Evolutionary conservation across 768 basidiomycete genomes (phyloP).

Genomic region (Suillus plorans): DNA sequence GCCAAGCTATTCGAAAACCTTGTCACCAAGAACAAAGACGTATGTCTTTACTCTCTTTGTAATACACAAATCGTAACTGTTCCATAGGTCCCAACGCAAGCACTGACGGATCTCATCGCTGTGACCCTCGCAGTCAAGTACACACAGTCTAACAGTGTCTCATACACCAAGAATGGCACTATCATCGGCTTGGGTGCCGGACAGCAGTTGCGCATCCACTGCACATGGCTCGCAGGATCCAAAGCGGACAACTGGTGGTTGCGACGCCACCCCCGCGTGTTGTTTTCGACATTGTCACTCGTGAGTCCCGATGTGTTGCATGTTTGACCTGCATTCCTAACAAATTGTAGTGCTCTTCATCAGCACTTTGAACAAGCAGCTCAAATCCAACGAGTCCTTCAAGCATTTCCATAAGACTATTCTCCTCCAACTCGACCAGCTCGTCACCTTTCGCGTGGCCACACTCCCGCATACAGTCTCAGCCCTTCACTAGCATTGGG

Average conservation of each 20-base stretch:
- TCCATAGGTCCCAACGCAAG: slow-evolving; percentile 67
- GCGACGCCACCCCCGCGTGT: slow-evolving; percentile 94
- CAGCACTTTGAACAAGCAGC: no score
- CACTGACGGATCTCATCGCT: slow-evolving; percentile 89
- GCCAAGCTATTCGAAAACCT: slow-evolving; percentile 79
- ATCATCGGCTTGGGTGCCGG: slow-evolving; percentile 96
- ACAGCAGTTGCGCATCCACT: slow-evolving; percentile 98
- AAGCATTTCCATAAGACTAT: slow-evolving; percentile 17
- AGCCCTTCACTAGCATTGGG: slow-evolving; percentile 41
- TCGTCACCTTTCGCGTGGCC: slow-evolving; percentile 55
- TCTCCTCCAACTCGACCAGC: slow-evolving; percentile 47
- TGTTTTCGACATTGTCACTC: no score
- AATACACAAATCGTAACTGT: neutral
- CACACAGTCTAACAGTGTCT: slow-evolving; percentile 98
- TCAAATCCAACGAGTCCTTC: slow-evolving; percentile 58
- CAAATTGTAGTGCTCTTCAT: no score
- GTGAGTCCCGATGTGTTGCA: no score
- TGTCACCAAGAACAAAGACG: slow-evolving; percentile 87
- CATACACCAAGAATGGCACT: slow-evolving; percentile 89
- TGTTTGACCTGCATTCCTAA: no score
- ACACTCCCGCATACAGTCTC: slow-evolving; percentile 60
- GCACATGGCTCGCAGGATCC: slow-evolving; percentile 93
- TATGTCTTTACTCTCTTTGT: slow-evolving; percentile 32
- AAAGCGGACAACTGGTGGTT: slow-evolving; percentile 99
- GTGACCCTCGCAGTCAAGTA: slow-evolving; percentile 97